Base-by-base conservation (phyloP, 768 basidiomycete genomes). In the Calvatia gigantea region DNA sequence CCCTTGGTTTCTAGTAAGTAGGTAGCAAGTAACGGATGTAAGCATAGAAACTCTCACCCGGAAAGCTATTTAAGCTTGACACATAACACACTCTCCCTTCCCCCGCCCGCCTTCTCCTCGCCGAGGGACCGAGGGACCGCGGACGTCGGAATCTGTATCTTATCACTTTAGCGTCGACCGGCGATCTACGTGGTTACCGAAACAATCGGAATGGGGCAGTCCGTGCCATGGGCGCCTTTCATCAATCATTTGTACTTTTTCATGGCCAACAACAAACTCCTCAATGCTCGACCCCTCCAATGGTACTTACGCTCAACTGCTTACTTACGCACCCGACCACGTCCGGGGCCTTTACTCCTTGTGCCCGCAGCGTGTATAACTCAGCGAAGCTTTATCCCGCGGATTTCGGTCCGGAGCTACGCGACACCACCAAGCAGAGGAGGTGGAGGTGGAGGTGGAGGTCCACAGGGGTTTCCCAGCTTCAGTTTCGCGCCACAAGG, bases 391-490 rank as follows among this genome's bases (percentile, higher is more conserved):
- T n/a, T n/a, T 35, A 31, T n/a, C 12, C 17, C 47, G 7, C 21
- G 11, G 11, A 5, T 27, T 4, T n/a, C 5, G 5, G 32, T n/a
- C 12, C 14, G 51, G 17, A 6, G 23, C 21, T 51, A 57, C 46
- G 50, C 44, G 11, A 29, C 41, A 42, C 75, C 72, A 11, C 82
- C 79, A 0, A 66, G 72, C 3, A 72, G 69, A 21, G 41, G 41
- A 4, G n/a, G n/a, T n/a, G n/a, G n/a, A n/a, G n/a, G n/a, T n/a
- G n/a, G n/a, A n/a, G n/a, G n/a, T n/a, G n/a, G n/a, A n/a, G 67
- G 73, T 15, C 69, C 67, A 23, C 80, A 79, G 12, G 82, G 84
- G 2, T 80, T 87, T 61, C 85, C 86, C 1, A 79, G 80, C 8
- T 81, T 88, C 62, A 76, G 69, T 58, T 63, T 86, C 25, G 78